A percentile compares a stretch with the other conserved stretches of the same genome.
phyloP scores from a whole-genome alignment of 352 stramenopile species.

The Peronosclerospora sorghi region DNA sequence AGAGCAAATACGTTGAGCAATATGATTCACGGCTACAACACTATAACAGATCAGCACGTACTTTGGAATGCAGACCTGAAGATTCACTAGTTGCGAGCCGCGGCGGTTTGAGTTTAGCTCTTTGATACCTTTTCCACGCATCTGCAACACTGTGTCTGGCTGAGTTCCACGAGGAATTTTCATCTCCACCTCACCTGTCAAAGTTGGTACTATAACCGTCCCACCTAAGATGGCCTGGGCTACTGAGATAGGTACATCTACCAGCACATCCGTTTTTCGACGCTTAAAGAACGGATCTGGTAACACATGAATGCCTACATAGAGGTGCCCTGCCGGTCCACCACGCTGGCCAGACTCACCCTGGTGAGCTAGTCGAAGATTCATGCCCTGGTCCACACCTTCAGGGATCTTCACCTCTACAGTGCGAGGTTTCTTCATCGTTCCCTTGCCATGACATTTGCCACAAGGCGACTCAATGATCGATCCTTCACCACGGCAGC shows the following conservation, averaged over 20 bases:
- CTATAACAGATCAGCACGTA: conserved; percentile 25
- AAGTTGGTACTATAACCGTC: conserved; percentile 92
- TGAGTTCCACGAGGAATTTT: conserved; percentile 93
- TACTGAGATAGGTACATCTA: conserved; percentile 89
- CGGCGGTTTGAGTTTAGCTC: conserved; percentile 86
- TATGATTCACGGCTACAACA: background rate
- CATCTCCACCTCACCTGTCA: conserved; percentile 95
- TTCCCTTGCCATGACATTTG: conserved; percentile 69
- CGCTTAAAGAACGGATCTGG: conserved; percentile 93
- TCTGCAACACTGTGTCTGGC: conserved; percentile 91
- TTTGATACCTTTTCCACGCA: conserved; percentile 94
- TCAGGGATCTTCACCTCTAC: conserved; percentile 92
- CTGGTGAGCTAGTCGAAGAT: conserved; percentile 88
- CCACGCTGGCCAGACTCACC: conserved; percentile 81
- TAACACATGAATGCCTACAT: conserved; percentile 91
- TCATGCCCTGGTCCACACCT: conserved; percentile 94
- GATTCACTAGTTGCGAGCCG: conserved; percentile 94
- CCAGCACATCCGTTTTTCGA: conserved; percentile 90
- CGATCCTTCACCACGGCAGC: conserved; percentile 64
- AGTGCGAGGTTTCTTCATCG: conserved; percentile 84
- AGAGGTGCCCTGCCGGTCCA: conserved; percentile 87
- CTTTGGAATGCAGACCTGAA: conserved; percentile 94
- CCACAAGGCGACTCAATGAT: conserved; percentile 80
- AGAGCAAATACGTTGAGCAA: conserved; percentile 1
- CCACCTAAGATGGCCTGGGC: conserved; percentile 89